Conservation (phyloP, 495 filamentous ascomycete species). For the Podospora appendiculata region DNA sequence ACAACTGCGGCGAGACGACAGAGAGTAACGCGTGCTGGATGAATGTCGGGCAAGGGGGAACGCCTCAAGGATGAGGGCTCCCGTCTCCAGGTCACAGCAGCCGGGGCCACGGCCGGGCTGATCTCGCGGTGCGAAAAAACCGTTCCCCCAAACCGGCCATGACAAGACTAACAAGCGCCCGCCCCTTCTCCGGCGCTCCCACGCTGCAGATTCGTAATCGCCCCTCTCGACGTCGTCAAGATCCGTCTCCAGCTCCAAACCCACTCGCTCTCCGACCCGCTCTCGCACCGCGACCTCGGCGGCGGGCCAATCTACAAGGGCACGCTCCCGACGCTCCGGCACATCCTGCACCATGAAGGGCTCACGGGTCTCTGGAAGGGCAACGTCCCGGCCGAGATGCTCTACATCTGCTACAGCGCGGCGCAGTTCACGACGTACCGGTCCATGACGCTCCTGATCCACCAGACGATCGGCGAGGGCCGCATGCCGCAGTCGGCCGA, state of each 20-base stretch:
- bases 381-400: constrained; percentile 87
- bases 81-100: constrained; percentile 68
- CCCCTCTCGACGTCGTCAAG: constrained; percentile 91
- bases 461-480: constrained; percentile 24
- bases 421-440: constrained; percentile 91
- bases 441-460: constrained; percentile 53
- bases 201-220: constrained; percentile 66
- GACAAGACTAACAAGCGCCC: not conserved
- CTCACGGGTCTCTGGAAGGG: constrained; percentile 92
- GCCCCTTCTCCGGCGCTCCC: not conserved
- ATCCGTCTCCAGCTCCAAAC: constrained; percentile 91
- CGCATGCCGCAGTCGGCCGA: constrained; percentile 48
- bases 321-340: constrained; percentile 65
- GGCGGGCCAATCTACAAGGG: constrained; percentile 68
- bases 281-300: constrained; percentile 38
- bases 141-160: not conserved
- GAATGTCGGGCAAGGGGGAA: constrained; percentile 32
- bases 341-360: constrained; percentile 73
- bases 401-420: constrained; percentile 85
- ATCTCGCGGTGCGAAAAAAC: constrained; percentile 64
- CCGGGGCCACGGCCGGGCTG: constrained; percentile 81
- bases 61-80: constrained; percentile 94
- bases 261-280: constrained; percentile 66
- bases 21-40: constrained; percentile 9
- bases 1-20: not conserved